Conservation (phyloP, 2,329 filamentous ascomycete genomes). For the Orbilia ellipsospora region DNA sequence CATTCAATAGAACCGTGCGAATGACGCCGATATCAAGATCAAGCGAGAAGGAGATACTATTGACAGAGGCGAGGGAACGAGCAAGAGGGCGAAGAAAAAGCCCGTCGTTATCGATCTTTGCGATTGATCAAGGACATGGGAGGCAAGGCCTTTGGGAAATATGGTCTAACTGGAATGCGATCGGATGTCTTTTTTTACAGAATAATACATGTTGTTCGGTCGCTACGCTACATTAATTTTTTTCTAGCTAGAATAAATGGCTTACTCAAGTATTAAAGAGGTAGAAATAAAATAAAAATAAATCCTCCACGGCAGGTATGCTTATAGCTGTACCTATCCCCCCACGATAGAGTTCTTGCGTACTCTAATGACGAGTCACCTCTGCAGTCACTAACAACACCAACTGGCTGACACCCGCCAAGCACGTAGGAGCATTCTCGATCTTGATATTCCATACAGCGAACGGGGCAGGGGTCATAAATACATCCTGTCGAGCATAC, state of each 20-base stretch:
- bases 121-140: no score
- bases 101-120: no score
- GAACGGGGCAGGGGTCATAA: slow-evolving; percentile 49
- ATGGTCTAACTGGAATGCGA: no score
- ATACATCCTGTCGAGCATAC: slow-evolving; percentile 38
- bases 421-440: slow-evolving; percentile 1
- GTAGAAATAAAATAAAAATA: not conserved
- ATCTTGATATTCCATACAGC: slow-evolving; percentile 52
- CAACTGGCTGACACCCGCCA: slow-evolving; percentile 17
- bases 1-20: not conserved
- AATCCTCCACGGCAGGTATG: not conserved
- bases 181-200: no score
- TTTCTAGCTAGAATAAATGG: not conserved
- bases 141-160: no score
- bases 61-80: not conserved
- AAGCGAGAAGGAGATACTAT: not conserved
- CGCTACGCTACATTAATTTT: not conserved
- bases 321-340: no score
- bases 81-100: not conserved
- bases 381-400: slow-evolving; percentile 40
- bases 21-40: not conserved
- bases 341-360: not conserved
- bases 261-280: not conserved
- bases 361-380: slow-evolving; percentile 32
- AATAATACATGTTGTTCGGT: not conserved